Evolutionary conservation across 1,139 yeast species (phyloP), one percentile per base, ranked within the genome.

Genomic region (Sugiyamaella grinbergsii): DNA sequence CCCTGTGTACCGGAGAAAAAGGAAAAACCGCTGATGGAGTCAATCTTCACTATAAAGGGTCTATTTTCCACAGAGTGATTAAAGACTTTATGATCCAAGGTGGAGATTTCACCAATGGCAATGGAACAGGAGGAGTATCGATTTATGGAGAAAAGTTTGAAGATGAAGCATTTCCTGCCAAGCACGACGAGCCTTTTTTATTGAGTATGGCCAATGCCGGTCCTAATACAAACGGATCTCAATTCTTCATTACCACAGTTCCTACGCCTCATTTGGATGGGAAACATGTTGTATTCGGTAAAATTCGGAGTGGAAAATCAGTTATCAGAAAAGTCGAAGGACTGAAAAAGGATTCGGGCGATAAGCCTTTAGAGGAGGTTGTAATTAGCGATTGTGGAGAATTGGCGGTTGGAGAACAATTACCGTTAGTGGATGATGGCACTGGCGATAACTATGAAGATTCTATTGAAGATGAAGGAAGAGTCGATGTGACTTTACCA

Each of bases 121-220:
- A 85, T 60, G 98, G 98, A 28, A 86, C 93, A 31, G 98, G 98
- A 40, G 98, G 98, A 51, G 95, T 86, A 69, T 85, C 95, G 28
- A 91, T 90, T 60, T 93, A 91, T 67, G 98, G 98, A 13, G 96
- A 88, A 62, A 90, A 89, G 71, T 93, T 93, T 66, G 95, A 87
- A 65, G 98, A 93, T 67, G 98, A 93, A 71, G 86, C 85, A 69
- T 91, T 93, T 69, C 71, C 77, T 52, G 70, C 80, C 60, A 78
- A 78, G 60, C 98, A 93, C 67, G 91, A 83, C 60, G 77, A 78
- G 63, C 97, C 98, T 50, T 91, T 86, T 68, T 74, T 91, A 62
- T 78, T 93, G 63, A 86, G 96, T 19, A 93, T 93, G 98, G 98
- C 98, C 56, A 91, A 90, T 68, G 88, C 96, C 4, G 98, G 98